Evolutionary conservation across 2,329 filamentous ascomycete species (phyloP).

Genomic region (Aspergillus sojae): DNA sequence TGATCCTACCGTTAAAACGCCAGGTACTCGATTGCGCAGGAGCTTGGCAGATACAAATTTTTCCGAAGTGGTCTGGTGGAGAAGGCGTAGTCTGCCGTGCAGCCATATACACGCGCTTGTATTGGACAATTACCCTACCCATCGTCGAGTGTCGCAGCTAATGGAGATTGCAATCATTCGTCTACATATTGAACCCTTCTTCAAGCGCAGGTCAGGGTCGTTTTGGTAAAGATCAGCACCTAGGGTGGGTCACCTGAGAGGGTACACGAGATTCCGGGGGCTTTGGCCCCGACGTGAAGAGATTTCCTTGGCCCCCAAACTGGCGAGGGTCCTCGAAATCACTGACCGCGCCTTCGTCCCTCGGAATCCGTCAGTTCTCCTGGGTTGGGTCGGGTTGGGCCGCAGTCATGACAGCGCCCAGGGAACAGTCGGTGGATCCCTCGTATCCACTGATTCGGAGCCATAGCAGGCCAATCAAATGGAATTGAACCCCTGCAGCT

Average conservation of each 20-base stretch:
- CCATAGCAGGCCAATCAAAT: neutral
- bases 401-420: neutral
- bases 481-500: neutral
- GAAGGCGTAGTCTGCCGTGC: no score
- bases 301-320: no score
- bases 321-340: no score
- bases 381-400: neutral
- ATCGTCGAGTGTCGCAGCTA: neutral
- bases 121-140: neutral
- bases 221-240: neutral
- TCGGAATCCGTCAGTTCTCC: no score
- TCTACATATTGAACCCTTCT: neutral
- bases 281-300: neutral
- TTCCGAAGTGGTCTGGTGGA: no score
- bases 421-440: neutral
- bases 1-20: no score
- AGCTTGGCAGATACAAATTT: no score
- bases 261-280: neutral
- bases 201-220: neutral
- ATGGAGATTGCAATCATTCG: neutral
- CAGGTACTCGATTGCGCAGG: no score
- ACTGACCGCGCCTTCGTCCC: no score
- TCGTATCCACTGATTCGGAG: neutral
- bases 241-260: neutral
- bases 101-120: neutral